These are phyloP conservation scores for Penicillium egyptiacum DNA, from an alignment of 495 filamentous ascomycete genomes.

Conservation along the genomic window DNA sequence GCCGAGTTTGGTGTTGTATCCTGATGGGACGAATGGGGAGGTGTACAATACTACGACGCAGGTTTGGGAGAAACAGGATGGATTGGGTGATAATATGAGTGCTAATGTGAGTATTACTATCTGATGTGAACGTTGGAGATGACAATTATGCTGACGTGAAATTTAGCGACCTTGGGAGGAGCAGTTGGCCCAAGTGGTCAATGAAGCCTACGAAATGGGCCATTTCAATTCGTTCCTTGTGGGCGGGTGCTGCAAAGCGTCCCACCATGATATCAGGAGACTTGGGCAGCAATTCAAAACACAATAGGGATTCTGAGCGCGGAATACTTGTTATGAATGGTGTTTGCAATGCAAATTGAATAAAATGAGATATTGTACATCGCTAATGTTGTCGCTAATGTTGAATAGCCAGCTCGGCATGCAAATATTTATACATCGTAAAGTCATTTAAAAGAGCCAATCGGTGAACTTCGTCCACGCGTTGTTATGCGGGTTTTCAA, in stretches of 20 bases:
- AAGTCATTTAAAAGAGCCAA: constrained; percentile 29
- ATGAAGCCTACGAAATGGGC: constrained; percentile 39
- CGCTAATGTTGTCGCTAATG: constrained; percentile 15
- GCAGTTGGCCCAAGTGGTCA: constrained; percentile 37
- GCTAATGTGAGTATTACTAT: constrained; percentile 23
- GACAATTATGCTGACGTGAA: constrained; percentile 10
- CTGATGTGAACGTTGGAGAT: not conserved
- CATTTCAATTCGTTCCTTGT: constrained; percentile 54
- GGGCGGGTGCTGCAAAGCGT: constrained; percentile 63
- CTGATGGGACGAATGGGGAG: constrained; percentile 67
- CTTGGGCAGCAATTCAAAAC: constrained; percentile 36
- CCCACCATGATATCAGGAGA: constrained; percentile 47
- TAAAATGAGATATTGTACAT: not conserved
- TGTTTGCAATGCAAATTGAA: not conserved
- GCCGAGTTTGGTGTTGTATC: constrained; percentile 62
- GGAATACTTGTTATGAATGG: not conserved
- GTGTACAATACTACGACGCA: constrained; percentile 62
- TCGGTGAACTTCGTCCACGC: constrained; percentile 31
- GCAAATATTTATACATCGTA: constrained; percentile 23
- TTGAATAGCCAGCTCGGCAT: constrained; percentile 15
- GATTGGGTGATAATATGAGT: not conserved
- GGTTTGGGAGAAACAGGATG: constrained; percentile 50
- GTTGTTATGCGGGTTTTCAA: constrained; percentile 22
- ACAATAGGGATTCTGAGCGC: not conserved
- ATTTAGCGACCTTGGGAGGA: constrained; percentile 51